A percentile compares a stretch with the other conserved stretches of the same genome.
Evolutionary conservation across 192 early-diverging fungal species (phyloP).

Genomic region (Phycomyces blakesleeanus): DNA sequence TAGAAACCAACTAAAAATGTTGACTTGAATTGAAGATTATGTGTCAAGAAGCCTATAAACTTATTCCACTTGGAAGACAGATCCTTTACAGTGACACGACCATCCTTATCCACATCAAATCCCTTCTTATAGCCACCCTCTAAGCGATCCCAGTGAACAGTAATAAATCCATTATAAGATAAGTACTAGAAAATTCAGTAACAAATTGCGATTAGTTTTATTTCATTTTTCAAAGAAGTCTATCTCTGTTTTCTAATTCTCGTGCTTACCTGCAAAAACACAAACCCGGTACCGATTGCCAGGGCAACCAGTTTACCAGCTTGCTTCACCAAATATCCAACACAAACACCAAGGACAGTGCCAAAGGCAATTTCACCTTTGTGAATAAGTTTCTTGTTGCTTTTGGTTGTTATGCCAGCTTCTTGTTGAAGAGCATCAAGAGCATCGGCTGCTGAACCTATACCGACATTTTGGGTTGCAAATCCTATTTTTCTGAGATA

Average conservation of each 20-base stretch:
- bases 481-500: neutral
- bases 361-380: conserved; percentile 44
- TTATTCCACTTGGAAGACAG: conserved; percentile 30
- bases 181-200: conserved; percentile 15
- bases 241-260: neutral
- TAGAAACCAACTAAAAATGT: conserved; percentile 42
- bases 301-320: conserved; percentile 43
- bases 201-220: neutral
- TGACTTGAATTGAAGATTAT: conserved; percentile 48
- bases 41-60: conserved; percentile 36
- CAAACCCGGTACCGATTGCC: conserved; percentile 37
- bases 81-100: conserved; percentile 35
- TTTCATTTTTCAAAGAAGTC: neutral
- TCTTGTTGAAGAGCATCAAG: neutral
- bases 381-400: conserved; percentile 30
- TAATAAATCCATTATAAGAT: conserved; percentile 32
- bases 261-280: conserved; percentile 30
- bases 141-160: conserved; percentile 38
- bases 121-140: conserved; percentile 29
- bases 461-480: neutral
- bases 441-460: neutral
- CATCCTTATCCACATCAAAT: conserved; percentile 41
- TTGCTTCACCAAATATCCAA: conserved; percentile 45
- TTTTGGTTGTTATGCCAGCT: neutral
- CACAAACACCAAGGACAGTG: conserved; percentile 41